Conservation (phyloP, 163 green algal genomes). For the Coccomyxa subellipsoidea region DNA sequence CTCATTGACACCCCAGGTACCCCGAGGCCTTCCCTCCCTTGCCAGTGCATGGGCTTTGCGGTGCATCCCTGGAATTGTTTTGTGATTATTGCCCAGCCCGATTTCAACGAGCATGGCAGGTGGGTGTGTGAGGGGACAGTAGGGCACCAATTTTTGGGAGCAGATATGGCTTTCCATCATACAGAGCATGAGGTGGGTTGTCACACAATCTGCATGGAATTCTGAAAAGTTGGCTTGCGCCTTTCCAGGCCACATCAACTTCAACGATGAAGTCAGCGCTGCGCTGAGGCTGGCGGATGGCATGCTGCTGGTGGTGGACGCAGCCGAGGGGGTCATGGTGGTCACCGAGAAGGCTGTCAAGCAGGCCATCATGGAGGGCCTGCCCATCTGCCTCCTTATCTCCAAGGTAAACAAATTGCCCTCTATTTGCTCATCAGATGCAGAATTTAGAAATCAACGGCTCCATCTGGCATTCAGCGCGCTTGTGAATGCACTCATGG, state of each 20-base stretch:
- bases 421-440: no score
- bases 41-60: no score
- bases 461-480: no score
- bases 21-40: not conserved
- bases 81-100: no score
- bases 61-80: no score
- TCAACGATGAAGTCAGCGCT: slow-evolving; percentile 94
- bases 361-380: slow-evolving; percentile 81
- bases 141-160: no score
- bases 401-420: slow-evolving; percentile 70
- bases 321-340: slow-evolving; percentile 88
- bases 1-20: slow-evolving; percentile 87
- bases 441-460: no score
- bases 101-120: no score
- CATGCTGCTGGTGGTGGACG: slow-evolving; percentile 92
- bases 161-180: no score
- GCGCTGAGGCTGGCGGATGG: slow-evolving; percentile 88
- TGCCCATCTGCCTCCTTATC: slow-evolving; percentile 88
- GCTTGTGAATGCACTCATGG: not conserved
- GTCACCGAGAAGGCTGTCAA: slow-evolving; percentile 82
- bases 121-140: no score
- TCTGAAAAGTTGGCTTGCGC: no score
- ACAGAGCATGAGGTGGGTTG: no score
- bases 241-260: slow-evolving; percentile 90
- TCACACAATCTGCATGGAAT: not conserved